Base-by-base conservation (phyloP, 208 protist genomes). In the Angomonas desouzai region DNA sequence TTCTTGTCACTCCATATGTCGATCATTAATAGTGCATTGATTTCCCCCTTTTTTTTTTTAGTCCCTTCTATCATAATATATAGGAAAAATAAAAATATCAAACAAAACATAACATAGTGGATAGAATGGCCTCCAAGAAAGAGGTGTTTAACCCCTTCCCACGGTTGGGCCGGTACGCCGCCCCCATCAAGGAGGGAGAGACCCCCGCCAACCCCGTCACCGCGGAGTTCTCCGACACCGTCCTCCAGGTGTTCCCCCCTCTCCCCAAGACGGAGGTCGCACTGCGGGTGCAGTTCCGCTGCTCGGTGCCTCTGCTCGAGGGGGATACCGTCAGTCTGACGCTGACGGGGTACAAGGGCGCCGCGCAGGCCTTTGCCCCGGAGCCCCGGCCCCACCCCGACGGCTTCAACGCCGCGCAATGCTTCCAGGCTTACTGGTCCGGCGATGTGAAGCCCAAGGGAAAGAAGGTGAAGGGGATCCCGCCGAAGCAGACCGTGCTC, bases 361-460 rank as follows among this genome's bases (percentile, higher is more conserved):
- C 22, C 13, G 63, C 77, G 10, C 43, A 59, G 27, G 20, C 55
- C 25, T 82, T 88, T 56, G 68, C 68, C 11, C 67, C 75, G 2
- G 69, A 79, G 67, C 43, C 43, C 22, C 43, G 48, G 9, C 45
- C 68, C 45, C 53, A 71, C 33, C 69, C 59, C 20, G 84, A 83
- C 25, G 69, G 58, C 28, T 29, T 84, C 38, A 43, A 78, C 66
- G 79, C 61, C 4, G 59, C 72, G 23, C 63, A 70, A 28, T 66
- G 67, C 72, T 92, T 95, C 57, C 73, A 60, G 2, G 89, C 73
- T 0, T 92, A 83, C 71, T 95, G 89, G 86, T 81, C 81, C 0
- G 89, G 89, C 30, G 83, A 87, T 10, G 48, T 11, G 34, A 68
- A 72, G 55, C 62, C 58, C 11, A 87, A 87, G 57, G 77, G 74